Conservation (phyloP, 805 yeast genomes). For the Ogataea neopini region DNA sequence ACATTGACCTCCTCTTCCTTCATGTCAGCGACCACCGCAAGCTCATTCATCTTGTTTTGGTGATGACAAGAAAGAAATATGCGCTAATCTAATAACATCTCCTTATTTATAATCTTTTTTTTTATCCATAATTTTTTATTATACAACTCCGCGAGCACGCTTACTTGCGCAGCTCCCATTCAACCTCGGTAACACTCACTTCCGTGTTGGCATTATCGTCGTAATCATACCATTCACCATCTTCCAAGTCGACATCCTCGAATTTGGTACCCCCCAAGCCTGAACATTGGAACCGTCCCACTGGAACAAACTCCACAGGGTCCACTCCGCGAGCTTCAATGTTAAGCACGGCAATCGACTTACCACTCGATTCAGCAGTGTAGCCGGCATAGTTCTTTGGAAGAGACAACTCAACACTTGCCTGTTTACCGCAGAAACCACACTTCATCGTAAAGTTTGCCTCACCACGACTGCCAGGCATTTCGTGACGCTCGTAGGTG, state of each 20-base stretch:
- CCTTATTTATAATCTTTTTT: neutral
- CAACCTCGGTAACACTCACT: conserved; percentile 75
- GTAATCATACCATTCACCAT: conserved; percentile 92
- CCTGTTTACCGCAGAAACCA: conserved; percentile 28
- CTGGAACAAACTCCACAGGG: conserved; percentile 64
- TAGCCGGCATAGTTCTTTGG: conserved; percentile 33
- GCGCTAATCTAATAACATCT: too few relatives aligned
- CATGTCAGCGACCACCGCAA: neutral
- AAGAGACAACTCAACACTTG: conserved; percentile 24
- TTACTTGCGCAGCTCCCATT: conserved; percentile 56
- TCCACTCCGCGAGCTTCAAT: conserved; percentile 89
- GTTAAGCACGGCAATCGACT: conserved; percentile 52
- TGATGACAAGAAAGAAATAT: neutral
- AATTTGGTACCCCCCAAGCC: conserved; percentile 53
- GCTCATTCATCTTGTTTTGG: neutral
- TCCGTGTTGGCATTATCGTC: conserved; percentile 82
- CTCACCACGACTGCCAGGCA: conserved; percentile 74
- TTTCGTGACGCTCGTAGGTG: conserved; percentile 61
- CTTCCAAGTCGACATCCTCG: conserved; percentile 67
- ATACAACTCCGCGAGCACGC: conserved; percentile 1
- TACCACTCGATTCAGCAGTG: conserved; percentile 43
- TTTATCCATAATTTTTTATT: neutral
- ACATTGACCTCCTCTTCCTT: neutral
- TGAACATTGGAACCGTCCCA: conserved; percentile 55
- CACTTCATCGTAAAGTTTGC: conserved; percentile 74